Evolutionary conservation across 1,284 basidiomycete genomes (phyloP), one percentile per base, ranked within the genome.

Genomic region (Ustilago tritici): DNA sequence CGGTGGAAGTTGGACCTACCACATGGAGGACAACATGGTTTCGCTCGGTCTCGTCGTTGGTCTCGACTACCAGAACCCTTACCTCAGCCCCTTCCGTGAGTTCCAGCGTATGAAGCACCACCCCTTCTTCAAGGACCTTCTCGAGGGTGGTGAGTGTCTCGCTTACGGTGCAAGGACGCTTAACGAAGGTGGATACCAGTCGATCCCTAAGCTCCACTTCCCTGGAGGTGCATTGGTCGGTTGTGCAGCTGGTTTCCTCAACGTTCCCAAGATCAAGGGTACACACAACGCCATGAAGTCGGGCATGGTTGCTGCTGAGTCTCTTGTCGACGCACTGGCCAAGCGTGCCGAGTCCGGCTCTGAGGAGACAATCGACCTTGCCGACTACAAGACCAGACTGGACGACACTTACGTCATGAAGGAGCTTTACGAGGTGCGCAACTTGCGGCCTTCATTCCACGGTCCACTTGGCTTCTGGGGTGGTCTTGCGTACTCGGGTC

Each of bases 231-330:
- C 95, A 0, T 88, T 99, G 53, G 91, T 99, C 56, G 96, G 96
- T 1, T 98, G 96, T 88, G 93, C 95, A 0, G 96, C 96, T 0
- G 97, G 87, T 56, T 96, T 99, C 87, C 90, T 99, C 68, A 99
- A 99, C 87, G 91, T 98, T 15, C 93, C 95, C 46, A 99, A 98
- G 88, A 99, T 99, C 88, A 99, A 99, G 87, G 96, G 96, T n/a
- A 97, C 95, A 0, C 97, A 99, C 87, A 98, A 96, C 72, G 95
- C 96, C n/a, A 98, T 99, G 96, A 97, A 98, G 89, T 94, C 92
- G 52, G 96, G 96, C 23, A 98, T 98, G 92, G 89, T 98, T 23
- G 96, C 95, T 40, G 97, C 94, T 3, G 96, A 99, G 86, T 89
- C 93, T 0, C 93, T 93, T 0, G 94, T 90, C 80, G 89, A 92